Percentiles rank a stretch among this genome's conserved stretches.
Evolutionary conservation across 495 filamentous ascomycete genomes (phyloP).

Genomic region (Beverwykella pulmonaria): DNA sequence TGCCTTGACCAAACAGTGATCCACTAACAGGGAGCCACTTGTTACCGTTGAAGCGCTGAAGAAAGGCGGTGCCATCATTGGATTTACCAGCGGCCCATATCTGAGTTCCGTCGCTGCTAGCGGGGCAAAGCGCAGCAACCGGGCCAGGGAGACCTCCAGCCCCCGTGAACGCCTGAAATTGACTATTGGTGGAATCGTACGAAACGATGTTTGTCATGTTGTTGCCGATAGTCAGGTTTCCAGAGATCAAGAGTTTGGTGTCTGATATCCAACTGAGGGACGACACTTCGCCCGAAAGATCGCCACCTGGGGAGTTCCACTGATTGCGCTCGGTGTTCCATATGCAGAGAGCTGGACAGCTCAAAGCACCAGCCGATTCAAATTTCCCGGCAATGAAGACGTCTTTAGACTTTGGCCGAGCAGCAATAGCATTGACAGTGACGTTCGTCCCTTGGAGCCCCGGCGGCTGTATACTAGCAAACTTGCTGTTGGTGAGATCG

Average conservation of each 20-base stretch:
- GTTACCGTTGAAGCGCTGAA: slow-evolving; percentile 73
- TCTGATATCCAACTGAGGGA: slow-evolving; percentile 73
- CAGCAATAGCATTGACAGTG: slow-evolving; percentile 72
- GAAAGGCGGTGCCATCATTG: slow-evolving; percentile 68
- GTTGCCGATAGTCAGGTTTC: slow-evolving; percentile 69
- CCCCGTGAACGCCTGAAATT: slow-evolving; percentile 68
- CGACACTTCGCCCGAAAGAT: slow-evolving; percentile 67
- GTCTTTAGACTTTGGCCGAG: slow-evolving; percentile 65
- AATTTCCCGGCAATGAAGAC: slow-evolving; percentile 89
- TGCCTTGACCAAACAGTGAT: slow-evolving; percentile 61
- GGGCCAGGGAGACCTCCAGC: slow-evolving; percentile 72
- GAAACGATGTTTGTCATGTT: slow-evolving; percentile 68
- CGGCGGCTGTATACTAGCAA: slow-evolving; percentile 66
- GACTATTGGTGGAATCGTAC: slow-evolving; percentile 66
- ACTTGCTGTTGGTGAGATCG: slow-evolving; percentile 65
- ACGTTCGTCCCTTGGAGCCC: slow-evolving; percentile 67
- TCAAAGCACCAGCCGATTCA: slow-evolving; percentile 75
- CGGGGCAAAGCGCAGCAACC: slow-evolving; percentile 74
- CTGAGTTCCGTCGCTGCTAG: slow-evolving; percentile 62
- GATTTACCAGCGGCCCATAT: slow-evolving; percentile 79
- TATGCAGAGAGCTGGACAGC: slow-evolving; percentile 78
- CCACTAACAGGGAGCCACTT: slow-evolving; percentile 59
- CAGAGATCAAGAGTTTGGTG: slow-evolving; percentile 71
- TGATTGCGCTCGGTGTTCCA: slow-evolving; percentile 67
- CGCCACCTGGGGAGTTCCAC: slow-evolving; percentile 76